These are phyloP conservation scores for Rhizopus delemar DNA, from an alignment of 371 early-diverging fungal species.

Conservation along the genomic window DNA sequence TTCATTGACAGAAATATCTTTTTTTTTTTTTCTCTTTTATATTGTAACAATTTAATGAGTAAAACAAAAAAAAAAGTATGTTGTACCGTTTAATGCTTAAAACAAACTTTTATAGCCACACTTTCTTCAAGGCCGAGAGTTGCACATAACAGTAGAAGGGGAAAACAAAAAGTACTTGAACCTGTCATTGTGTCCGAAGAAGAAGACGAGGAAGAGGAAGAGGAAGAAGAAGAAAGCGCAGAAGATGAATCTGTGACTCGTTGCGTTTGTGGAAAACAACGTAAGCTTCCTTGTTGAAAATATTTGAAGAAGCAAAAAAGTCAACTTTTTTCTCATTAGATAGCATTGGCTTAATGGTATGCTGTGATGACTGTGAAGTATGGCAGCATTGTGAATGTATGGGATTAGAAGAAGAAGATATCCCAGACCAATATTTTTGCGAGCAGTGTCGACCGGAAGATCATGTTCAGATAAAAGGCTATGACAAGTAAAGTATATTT, in stretches of 20 bases:
- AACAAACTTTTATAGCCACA: background rate
- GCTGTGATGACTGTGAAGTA: conserved; percentile 84
- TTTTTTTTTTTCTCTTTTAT: conserved; percentile 1
- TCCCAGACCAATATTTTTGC: conserved; percentile 86
- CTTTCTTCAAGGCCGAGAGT: conserved; percentile 4
- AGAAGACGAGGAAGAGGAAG: conserved; percentile 13
- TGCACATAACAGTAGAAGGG: conserved; percentile 4
- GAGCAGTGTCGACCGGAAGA: conserved; percentile 65
- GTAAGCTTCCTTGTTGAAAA: conserved; percentile 37
- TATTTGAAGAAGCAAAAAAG: background rate
- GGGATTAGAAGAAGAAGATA: conserved; percentile 66
- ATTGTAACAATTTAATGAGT: background rate
- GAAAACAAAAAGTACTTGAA: conserved; percentile 24
- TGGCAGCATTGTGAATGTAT: conserved; percentile 91
- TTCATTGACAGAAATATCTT: background rate
- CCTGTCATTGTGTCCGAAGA: conserved; percentile 23
- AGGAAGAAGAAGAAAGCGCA: conserved; percentile 18
- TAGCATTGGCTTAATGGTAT: conserved; percentile 77
- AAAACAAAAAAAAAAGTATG: too few relatives aligned
- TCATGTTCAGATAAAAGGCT: conserved; percentile 27
- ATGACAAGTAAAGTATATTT: conserved; percentile 6
- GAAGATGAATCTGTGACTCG: conserved; percentile 75
- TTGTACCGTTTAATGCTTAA: background rate
- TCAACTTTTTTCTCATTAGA: conserved; percentile 21
- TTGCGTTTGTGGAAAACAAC: conserved; percentile 73